Conservation (phyloP, 208 protist genomes). For the Blechomonas ayalai region DNA sequence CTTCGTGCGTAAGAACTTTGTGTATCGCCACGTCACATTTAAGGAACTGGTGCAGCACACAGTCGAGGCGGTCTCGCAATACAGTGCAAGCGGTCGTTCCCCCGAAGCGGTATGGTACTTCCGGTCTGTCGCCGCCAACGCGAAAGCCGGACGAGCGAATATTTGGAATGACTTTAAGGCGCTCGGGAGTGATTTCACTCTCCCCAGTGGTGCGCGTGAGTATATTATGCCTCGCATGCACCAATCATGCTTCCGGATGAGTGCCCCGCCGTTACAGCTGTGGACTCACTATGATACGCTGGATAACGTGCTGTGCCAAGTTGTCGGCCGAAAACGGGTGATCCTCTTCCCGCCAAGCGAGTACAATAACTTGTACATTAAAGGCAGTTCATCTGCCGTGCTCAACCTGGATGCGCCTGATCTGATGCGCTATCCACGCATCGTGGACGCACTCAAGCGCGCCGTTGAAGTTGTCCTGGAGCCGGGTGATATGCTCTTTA, state of each 20-base stretch:
- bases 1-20: slow-evolving; percentile 90
- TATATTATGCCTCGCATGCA: slow-evolving; percentile 63
- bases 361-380: slow-evolving; percentile 87
- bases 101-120: slow-evolving; percentile 77
- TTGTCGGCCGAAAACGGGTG: slow-evolving; percentile 87
- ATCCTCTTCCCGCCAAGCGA: slow-evolving; percentile 84
- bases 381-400: slow-evolving; percentile 80
- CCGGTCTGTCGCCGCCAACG: slow-evolving; percentile 73
- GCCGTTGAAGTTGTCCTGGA: slow-evolving; percentile 64
- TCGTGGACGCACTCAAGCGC: slow-evolving; percentile 69
- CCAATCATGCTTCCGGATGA: slow-evolving; percentile 86
- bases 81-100: slow-evolving; percentile 2
- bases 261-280: slow-evolving; percentile 77
- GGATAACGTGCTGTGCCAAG: slow-evolving; percentile 91
- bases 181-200: slow-evolving; percentile 62
- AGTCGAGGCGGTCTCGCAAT: slow-evolving; percentile 13
- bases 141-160: slow-evolving; percentile 80
- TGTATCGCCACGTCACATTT: slow-evolving; percentile 70
- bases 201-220: slow-evolving; percentile 35
- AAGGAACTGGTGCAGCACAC: slow-evolving; percentile 62
- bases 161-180: slow-evolving; percentile 75
- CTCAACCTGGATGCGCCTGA: slow-evolving; percentile 74
- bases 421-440: slow-evolving; percentile 67
- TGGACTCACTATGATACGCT: slow-evolving; percentile 94
- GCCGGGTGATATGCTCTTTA: slow-evolving; percentile 91